These are phyloP conservation scores for Aspergillus sp. DNA, from an alignment of 2,329 filamentous ascomycete genomes.

Conservation along the genomic window DNA sequence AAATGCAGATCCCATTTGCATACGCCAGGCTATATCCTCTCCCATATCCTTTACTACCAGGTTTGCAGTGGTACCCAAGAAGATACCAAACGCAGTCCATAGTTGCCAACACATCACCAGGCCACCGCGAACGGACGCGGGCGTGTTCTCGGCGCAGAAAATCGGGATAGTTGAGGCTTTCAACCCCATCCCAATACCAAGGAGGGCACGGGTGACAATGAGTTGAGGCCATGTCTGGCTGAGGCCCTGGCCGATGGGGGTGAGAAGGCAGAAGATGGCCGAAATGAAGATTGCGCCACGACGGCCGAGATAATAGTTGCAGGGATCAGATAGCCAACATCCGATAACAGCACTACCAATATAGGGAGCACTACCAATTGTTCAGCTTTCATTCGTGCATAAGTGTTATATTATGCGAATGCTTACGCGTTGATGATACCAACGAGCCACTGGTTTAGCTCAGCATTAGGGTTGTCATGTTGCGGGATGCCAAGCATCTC, in stretches of 20 bases:
- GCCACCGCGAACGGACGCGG: conserved; percentile 55
- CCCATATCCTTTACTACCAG: conserved; percentile 62
- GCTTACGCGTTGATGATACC: conserved; percentile 61
- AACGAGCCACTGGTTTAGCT: conserved; percentile 58
- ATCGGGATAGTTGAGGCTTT: conserved; percentile 58
- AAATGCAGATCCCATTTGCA: conserved; percentile 65
- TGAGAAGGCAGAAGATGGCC: conserved; percentile 64
- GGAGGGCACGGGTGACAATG: conserved; percentile 55
- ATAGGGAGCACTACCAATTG: conserved; percentile 47
- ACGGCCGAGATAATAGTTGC: conserved; percentile 60
- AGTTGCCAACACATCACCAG: conserved; percentile 57
- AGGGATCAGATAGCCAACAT: conserved; percentile 66
- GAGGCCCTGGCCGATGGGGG: conserved; percentile 66
- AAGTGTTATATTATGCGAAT: conserved; percentile 28
- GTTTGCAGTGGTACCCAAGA: conserved; percentile 66
- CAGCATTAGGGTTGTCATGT: conserved; percentile 36
- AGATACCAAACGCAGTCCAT: conserved; percentile 63
- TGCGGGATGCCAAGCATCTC: conserved; percentile 47
- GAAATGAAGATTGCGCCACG: conserved; percentile 65
- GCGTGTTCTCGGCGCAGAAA: conserved; percentile 57
- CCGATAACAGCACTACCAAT: conserved; percentile 55
- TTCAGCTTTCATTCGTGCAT: neutral
- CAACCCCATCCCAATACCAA: conserved; percentile 64
- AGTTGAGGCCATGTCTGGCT: conserved; percentile 61
- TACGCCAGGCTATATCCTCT: conserved; percentile 59